A percentile compares a stretch with the other conserved stretches of the same genome.
Conservation (phyloP, 208 protist species). For the Ichthyophonus hoferi region DNA sequence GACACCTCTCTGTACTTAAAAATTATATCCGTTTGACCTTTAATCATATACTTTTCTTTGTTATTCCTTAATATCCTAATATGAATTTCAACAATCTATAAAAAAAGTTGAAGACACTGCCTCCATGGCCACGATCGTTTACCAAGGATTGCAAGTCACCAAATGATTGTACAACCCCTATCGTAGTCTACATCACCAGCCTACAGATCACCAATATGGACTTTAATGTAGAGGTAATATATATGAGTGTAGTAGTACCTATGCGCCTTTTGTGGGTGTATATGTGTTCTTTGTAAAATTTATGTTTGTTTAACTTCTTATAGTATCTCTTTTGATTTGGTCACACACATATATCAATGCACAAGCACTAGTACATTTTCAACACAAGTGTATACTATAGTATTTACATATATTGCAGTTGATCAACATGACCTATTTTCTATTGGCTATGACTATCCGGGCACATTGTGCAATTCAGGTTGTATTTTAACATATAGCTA, state of each 20-base stretch:
- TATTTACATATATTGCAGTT: neutral
- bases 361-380: neutral
- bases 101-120: neutral
- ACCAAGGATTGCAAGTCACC: neutral
- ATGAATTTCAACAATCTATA: neutral
- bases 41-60: neutral
- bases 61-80: neutral
- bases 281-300: neutral
- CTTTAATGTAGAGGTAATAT: constrained; percentile 5
- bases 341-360: neutral
- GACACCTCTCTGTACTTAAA: neutral
- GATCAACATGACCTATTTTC: neutral
- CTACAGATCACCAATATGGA: neutral
- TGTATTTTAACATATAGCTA: no score
- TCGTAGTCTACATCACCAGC: neutral
- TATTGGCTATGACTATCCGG: neutral
- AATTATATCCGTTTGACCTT: neutral
- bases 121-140: constrained; percentile 10
- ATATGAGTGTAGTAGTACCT: neutral
- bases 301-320: neutral
- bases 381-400: neutral
- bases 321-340: neutral
- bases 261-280: neutral
- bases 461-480: no score
- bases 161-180: neutral